Evolutionary conservation across 768 basidiomycete genomes (phyloP).

Genomic region (Punctularia strigosozonata): DNA sequence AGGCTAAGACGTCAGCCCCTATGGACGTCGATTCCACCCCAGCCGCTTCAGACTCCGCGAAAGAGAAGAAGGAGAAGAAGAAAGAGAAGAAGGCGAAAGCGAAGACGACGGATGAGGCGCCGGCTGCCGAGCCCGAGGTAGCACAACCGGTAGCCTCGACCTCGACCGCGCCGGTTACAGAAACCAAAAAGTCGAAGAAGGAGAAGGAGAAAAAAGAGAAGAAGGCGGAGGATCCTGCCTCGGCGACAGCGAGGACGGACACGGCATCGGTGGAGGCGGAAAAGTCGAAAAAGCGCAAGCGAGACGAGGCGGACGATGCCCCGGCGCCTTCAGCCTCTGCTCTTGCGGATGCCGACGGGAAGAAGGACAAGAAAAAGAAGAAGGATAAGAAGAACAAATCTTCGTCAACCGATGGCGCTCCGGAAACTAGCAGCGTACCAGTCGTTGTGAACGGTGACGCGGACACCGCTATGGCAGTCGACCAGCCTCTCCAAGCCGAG

Average conservation of each 20-base stretch:
- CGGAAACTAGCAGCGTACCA: too few species aligned
- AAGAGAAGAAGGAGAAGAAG: slow-evolving; percentile 6
- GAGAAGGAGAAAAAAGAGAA: slow-evolving; percentile 19
- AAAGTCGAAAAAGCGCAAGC: slow-evolving; percentile 25
- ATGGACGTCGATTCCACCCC: not conserved
- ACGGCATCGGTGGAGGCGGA: too few species aligned
- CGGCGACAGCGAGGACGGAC: too few species aligned
- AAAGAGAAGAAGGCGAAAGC: not conserved
- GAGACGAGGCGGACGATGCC: slow-evolving; percentile 9
- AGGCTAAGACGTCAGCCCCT: not conserved
- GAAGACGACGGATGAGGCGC: slow-evolving; percentile 1
- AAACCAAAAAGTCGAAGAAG: slow-evolving; percentile 15
- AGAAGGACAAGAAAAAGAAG: slow-evolving; percentile 13
- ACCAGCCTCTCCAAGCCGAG: too few species aligned
- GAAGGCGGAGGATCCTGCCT: slow-evolving; percentile 2
- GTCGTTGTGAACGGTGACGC: too few species aligned
- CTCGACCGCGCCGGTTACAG: not conserved
- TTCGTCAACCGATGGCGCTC: not conserved
- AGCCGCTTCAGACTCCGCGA: not conserved
- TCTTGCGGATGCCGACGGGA: slow-evolving; percentile 2
- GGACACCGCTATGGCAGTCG: too few species aligned
- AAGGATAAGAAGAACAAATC: slow-evolving; percentile 12
- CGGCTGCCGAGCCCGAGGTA: not conserved
- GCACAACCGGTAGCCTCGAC: too few species aligned
- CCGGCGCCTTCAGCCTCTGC: slow-evolving; percentile 1